Percentiles rank a stretch among this genome's conserved stretches.
These are phyloP conservation scores for Erodium moschatum DNA, from an alignment of 441 rosid species.

Conservation along the genomic window DNA sequence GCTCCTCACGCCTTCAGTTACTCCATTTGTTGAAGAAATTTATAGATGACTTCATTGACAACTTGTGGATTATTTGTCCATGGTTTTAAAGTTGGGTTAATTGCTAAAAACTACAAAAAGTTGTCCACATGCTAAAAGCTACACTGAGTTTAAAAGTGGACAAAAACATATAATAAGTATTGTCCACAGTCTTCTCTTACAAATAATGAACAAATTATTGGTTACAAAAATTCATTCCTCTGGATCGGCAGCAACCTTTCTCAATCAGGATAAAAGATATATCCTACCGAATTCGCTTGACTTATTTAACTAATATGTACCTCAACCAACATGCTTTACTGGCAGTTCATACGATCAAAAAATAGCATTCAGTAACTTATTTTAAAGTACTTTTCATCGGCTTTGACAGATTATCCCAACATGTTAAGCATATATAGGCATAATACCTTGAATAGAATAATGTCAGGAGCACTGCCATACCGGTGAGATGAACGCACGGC, in stretches of 20 bases:
- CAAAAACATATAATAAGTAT: no score
- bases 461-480: conserved; percentile 92
- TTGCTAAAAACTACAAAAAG: no score
- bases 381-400: neutral
- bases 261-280: no score
- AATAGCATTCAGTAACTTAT: no score
- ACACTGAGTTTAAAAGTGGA: no score
- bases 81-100: no score
- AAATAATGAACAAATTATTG: no score
- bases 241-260: no score
- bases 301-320: conserved; percentile 4
- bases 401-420: conserved; percentile 12
- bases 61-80: neutral
- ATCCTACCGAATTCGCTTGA: neutral
- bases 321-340: neutral
- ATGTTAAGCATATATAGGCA: conserved; percentile 12
- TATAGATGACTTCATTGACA: neutral
- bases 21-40: neutral
- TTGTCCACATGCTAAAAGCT: no score
- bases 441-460: conserved; percentile 79
- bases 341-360: no score
- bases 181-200: no score
- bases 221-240: no score
- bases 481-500: conserved; percentile 77
- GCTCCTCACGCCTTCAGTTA: neutral